Evolutionary conservation across 345 rosid genomes (phyloP), one percentile per base, ranked within the genome.

Genomic region (Schrenkiella parvula): DNA sequence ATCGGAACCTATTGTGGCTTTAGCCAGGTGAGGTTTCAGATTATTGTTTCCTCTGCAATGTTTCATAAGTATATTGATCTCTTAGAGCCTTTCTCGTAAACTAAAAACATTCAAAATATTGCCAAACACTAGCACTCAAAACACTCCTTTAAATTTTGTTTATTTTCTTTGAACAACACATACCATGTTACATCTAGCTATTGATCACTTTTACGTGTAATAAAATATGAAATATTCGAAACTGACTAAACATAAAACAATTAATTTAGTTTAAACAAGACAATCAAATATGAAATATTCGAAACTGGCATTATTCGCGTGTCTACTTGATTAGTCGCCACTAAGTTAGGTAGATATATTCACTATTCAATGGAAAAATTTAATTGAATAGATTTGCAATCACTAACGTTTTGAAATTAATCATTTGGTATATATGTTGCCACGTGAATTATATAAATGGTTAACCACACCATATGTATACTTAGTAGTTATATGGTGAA

Each of bases 1-100:
- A 54, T 77, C 41, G 93, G 88, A 0, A 26, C 87, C 1, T 75
- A 41, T 22, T 86, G 78, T 13, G 84, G 87, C 2, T 83, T 91
- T 58, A 90, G 81, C 71, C 79, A 85, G 72, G 98, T 95, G 6
- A 29, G 14, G 7, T 13, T 1, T 48, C 5, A n/a, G n/a, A n/a
- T n/a, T n/a, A n/a, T n/a, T n/a, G n/a, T 35, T 52, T 39, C 38
- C 18, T 38, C 5, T 52, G n/a, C n/a, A n/a, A n/a, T n/a, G 9
- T 10, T 9, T 62, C 56, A 4, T 22, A 9, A 11, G 1, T 50
- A 23, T 50, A 23, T 21, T 22, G 17, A 8, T 18, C 3, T 18
- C 13, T 8, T 29, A 29, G 4, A 23, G 31, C 4, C 6, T 22
- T 59, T 60, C 48, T 39, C 14, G 29, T 57, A 38, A 22, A 37